Percentiles rank a stretch among this genome's conserved stretches.
phyloP scores from a whole-genome alignment of 345 rosid genomes.

The Stellera chamaejasme region DNA sequence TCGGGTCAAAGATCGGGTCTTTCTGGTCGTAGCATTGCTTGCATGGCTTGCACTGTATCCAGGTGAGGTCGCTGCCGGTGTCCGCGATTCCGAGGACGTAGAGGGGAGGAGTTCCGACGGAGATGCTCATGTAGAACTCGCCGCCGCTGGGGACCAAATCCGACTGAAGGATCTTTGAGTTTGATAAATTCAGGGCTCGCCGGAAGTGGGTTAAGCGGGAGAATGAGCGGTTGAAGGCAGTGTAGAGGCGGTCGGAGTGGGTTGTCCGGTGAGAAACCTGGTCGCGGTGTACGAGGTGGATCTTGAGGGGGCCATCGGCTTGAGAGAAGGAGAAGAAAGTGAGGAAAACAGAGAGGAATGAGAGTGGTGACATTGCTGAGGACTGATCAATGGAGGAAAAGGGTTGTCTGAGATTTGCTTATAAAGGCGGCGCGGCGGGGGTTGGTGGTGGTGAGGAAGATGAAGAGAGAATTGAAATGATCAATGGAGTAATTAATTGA shows the following conservation, averaged over 20 bases:
- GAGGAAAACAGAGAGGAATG: background rate
- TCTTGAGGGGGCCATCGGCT: constrained; percentile 14
- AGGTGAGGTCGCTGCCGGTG: constrained; percentile 54
- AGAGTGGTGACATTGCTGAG: too few relatives aligned
- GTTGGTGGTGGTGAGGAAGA: background rate
- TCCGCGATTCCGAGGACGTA: constrained; percentile 38
- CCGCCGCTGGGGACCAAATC: constrained; percentile 29
- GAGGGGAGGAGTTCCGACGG: constrained; percentile 44
- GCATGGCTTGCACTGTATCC: constrained; percentile 68
- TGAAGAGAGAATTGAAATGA: constrained; percentile 5
- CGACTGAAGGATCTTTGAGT: constrained; percentile 23
- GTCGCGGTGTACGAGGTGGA: constrained; percentile 51
- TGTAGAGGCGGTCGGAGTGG: constrained; percentile 24
- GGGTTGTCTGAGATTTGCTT: too few relatives aligned
- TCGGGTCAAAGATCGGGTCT: constrained; percentile 37
- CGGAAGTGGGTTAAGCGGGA: constrained; percentile 31
- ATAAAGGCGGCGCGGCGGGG: too few relatives aligned
- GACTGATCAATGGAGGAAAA: too few relatives aligned
- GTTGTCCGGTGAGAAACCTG: constrained; percentile 41
- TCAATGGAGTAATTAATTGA: too few relatives aligned
- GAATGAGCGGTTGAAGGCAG: constrained; percentile 37
- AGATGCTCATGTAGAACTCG: constrained; percentile 46
- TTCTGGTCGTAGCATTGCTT: constrained; percentile 38
- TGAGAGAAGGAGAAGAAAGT: constrained; percentile 26
- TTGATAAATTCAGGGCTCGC: background rate